Base-by-base conservation (phyloP, 1,284 basidiomycete species). In the Microbotryum lychnidis-dioicae region DNA sequence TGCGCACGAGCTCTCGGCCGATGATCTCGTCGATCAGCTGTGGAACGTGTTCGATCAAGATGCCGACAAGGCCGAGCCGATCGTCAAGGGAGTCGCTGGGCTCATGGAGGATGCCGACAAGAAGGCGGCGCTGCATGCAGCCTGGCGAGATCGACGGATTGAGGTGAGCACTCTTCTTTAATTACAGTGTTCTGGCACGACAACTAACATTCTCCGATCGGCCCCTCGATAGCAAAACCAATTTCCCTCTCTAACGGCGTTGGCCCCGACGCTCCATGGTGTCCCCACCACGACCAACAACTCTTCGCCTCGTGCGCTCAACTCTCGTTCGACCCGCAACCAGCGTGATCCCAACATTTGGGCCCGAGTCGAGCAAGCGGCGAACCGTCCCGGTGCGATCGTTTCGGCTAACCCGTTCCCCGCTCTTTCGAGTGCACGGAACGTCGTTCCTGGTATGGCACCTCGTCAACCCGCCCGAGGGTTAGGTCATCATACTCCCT, bases 71-170 rank as follows among this genome's bases (percentile, higher is more conserved):
- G 88, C 89, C 0, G 84, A 84, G 0, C 84, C 84, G 58, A 81
- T 96, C 45, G 79, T 94, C 50, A 87, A 86, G 62, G 80, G 84
- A 7, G 79, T 94, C 21, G 84, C 91, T 9, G 87, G 89, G 66
- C 75, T 90, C 10, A 75, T 94, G n/a, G 87, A 87, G 4, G 87
- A 89, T 53, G 84, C 85, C 56, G 91, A 93, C 23, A 93, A 96
- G 81, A 85, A 86, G 64, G 78, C 79, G 27, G 85, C 85, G 50
- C 72, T 97, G 0, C 76, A 91, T 45, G 72, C 79, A 2, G 86
- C 88, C 0, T 89, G 94, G 86, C 87, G 87, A 63, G 83, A 83
- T 0, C 91, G 93, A 74, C 85, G 86, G 59, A 79, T 88, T 48
- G 87, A 94, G 80, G 88, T 87, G 72, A 59, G 79, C 31, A 31